Evolutionary conservation across 1,139 yeast genomes (phyloP).

Genomic region (Yarrowia galli): DNA sequence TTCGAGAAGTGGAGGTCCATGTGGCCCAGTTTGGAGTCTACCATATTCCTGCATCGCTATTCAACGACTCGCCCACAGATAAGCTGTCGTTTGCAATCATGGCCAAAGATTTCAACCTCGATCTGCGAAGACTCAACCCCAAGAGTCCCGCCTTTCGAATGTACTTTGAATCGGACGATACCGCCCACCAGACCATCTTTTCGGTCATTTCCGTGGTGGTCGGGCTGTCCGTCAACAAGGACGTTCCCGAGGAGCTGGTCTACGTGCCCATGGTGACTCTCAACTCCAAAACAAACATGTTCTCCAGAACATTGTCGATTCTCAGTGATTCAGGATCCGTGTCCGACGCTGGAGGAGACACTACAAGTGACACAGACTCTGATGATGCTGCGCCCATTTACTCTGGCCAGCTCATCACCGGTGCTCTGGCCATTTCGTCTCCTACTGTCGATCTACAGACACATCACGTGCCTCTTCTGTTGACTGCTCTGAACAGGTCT

Average conservation of each 20-base stretch:
- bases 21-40: conserved; percentile 47
- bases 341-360: not conserved
- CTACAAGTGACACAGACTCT: conserved; percentile 12
- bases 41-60: conserved; percentile 43
- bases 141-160: conserved; percentile 53
- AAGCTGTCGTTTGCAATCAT: conserved; percentile 45
- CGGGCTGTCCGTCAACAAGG: conserved; percentile 47
- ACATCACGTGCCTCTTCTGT: conserved; percentile 48
- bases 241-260: conserved; percentile 50
- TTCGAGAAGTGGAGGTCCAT: conserved; percentile 51
- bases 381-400: conserved; percentile 17
- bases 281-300: conserved; percentile 51
- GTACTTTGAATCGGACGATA: conserved; percentile 49
- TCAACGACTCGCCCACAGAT: conserved; percentile 37
- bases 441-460: conserved; percentile 53
- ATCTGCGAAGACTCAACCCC: conserved; percentile 52
- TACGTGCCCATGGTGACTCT: conserved; percentile 53
- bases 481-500: conserved; percentile 42
- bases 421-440: conserved; percentile 50
- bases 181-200: conserved; percentile 54
- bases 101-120: conserved; percentile 52
- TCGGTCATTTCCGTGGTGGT: conserved; percentile 51
- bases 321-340: conserved; percentile 43
- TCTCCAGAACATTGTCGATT: conserved; percentile 50
- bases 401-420: conserved; percentile 44